phyloP scores from a whole-genome alignment of 2,329 filamentous ascomycete species.

The Clarireedia monteithiana region DNA sequence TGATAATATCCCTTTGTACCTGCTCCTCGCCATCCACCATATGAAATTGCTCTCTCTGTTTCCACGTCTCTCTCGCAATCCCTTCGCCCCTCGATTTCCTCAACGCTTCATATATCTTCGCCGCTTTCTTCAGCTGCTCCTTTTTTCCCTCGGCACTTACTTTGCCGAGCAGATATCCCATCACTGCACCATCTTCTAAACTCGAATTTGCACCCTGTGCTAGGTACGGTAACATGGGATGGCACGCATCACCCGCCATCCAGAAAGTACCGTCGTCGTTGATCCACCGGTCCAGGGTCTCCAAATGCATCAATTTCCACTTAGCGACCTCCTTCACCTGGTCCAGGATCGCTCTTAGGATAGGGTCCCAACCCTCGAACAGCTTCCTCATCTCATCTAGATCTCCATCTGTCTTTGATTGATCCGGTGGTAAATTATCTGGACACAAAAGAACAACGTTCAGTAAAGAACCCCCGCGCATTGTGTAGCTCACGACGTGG shows the following conservation, averaged over 20 bases:
- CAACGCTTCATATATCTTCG: slow-evolving; percentile 38
- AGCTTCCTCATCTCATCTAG: slow-evolving; percentile 52
- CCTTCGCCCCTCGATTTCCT: slow-evolving; percentile 41
- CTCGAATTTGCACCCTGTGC: slow-evolving; percentile 61
- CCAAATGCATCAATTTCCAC: slow-evolving; percentile 57
- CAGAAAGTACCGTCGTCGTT: slow-evolving; percentile 20
- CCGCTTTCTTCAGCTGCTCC: slow-evolving; percentile 37
- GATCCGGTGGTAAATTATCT: slow-evolving; percentile 49
- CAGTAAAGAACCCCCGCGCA: slow-evolving; percentile 50
- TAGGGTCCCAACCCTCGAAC: slow-evolving; percentile 58
- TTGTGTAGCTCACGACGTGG: slow-evolving; percentile 50
- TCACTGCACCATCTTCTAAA: slow-evolving; percentile 59
- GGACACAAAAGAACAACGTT: slow-evolving; percentile 61
- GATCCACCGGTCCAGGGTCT: slow-evolving; percentile 26
- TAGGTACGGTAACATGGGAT: slow-evolving; percentile 55
- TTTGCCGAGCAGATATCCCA: slow-evolving; percentile 49
- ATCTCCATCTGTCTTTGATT: slow-evolving; percentile 44
- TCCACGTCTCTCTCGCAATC: slow-evolving; percentile 57
- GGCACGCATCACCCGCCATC: slow-evolving; percentile 49
- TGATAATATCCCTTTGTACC: slow-evolving; percentile 44
- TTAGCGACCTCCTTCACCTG: slow-evolving; percentile 55
- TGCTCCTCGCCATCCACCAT: slow-evolving; percentile 49
- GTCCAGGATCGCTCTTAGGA: slow-evolving; percentile 36
- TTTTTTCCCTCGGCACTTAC: slow-evolving; percentile 33
- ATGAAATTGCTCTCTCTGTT: slow-evolving; percentile 45